Evolutionary conservation across 2,329 filamentous ascomycete genomes (phyloP).

Genomic region (Leptographium wingfieldii): DNA sequence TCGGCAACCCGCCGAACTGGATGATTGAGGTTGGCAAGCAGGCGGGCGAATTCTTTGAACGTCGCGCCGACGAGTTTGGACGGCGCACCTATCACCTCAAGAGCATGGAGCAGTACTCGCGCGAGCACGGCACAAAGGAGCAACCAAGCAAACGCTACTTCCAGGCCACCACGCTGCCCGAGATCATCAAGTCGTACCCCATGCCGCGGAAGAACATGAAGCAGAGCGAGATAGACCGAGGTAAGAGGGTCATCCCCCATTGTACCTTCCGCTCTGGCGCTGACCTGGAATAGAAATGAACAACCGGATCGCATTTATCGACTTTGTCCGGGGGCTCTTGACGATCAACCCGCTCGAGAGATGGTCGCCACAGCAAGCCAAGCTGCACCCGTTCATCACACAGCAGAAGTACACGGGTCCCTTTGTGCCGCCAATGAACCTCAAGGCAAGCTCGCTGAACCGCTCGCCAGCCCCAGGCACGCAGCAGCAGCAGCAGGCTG

Average conservation of each 20-base stretch:
- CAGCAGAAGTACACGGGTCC: constrained; percentile 94
- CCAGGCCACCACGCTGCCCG: constrained; percentile 80
- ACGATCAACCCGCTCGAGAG: constrained; percentile 92
- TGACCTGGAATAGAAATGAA: constrained; percentile 68
- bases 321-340: constrained; percentile 86
- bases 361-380: constrained; percentile 96
- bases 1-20: constrained; percentile 92
- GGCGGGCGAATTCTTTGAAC: constrained; percentile 94
- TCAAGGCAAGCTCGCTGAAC: constrained; percentile 75
- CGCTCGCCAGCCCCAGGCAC: constrained; percentile 85
- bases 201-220: constrained; percentile 99
- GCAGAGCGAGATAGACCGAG: constrained; percentile 87
- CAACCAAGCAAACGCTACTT: constrained; percentile 99
- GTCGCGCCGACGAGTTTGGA: constrained; percentile 80
- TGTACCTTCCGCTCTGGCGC: not conserved
- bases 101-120: constrained; percentile 94
- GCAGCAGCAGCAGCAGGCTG: constrained; percentile 90
- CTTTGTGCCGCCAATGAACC: constrained; percentile 93
- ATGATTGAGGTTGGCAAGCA: constrained; percentile 99
- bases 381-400: constrained; percentile 95
- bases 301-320: constrained; percentile 92
- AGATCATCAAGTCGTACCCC: constrained; percentile 94
- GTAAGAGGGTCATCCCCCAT: constrained; percentile 36
- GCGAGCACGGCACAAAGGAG: constrained; percentile 92
- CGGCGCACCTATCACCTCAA: constrained; percentile 85